Conservation (phyloP, 257 asterid genomes). For the Cynanchum wilfordii region DNA sequence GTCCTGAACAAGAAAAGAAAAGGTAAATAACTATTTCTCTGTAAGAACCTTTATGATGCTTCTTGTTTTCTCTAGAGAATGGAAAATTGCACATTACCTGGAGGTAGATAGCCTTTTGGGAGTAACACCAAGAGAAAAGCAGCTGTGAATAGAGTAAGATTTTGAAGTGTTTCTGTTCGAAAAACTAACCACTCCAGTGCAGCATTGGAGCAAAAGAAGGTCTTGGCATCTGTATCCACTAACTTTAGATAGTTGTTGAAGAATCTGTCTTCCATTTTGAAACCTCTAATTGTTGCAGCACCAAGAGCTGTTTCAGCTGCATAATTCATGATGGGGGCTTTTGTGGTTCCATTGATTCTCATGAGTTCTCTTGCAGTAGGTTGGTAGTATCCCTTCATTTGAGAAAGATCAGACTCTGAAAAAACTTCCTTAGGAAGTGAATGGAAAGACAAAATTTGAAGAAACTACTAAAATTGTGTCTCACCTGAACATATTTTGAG, state of each 20-base stretch:
- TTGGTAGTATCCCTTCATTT: conserved; percentile 64
- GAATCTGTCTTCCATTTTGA: conserved; percentile 44
- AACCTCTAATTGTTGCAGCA: conserved; percentile 64
- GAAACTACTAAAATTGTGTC: neutral
- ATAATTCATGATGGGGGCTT: conserved; percentile 72
- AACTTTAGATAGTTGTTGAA: conserved; percentile 50
- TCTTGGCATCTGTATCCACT: conserved; percentile 65
- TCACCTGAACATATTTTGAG: conserved; percentile 70
- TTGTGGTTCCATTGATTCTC: conserved; percentile 83
- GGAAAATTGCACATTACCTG: conserved; percentile 38
- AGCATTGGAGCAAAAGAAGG: conserved; percentile 54
- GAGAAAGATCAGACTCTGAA: neutral
- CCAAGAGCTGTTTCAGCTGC: conserved; percentile 79
- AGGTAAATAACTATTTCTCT: neutral
- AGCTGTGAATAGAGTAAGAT: conserved; percentile 54
- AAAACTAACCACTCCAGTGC: conserved; percentile 68
- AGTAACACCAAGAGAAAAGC: conserved; percentile 44
- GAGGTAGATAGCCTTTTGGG: conserved; percentile 44
- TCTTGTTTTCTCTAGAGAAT: neutral
- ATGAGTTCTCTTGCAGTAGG: conserved; percentile 65
- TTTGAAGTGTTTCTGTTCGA: conserved; percentile 68
- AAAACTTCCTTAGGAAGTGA: neutral
- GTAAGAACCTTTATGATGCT: neutral
- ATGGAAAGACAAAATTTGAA: neutral
- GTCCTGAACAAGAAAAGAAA: conserved; percentile 35